These are phyloP conservation scores for Salvia sclarea DNA, from an alignment of 305 asterid species.

Conservation along the genomic window DNA sequence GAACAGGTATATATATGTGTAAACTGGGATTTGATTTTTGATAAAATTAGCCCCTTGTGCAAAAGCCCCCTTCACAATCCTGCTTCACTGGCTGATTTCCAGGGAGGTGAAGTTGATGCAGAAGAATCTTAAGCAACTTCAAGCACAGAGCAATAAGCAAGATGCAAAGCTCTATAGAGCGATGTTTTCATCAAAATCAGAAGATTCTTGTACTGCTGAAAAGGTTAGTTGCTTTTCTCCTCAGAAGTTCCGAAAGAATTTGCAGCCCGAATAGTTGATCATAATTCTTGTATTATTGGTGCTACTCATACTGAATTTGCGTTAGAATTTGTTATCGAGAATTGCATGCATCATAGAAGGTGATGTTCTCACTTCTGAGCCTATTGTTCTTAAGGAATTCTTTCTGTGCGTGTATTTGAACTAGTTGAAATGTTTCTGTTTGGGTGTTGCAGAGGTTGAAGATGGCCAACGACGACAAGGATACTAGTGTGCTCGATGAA, in stretches of 20 bases:
- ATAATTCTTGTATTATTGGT: not conserved
- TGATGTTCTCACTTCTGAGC: not conserved
- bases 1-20: constrained; percentile 49
- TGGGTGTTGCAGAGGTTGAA: constrained; percentile 35
- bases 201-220: constrained; percentile 41
- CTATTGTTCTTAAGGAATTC: not conserved
- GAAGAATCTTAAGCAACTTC: constrained; percentile 51
- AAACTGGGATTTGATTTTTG: not conserved
- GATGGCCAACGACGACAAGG: constrained; percentile 13
- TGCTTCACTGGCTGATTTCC: constrained; percentile 22
- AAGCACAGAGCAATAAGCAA: constrained; percentile 55
- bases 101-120: constrained; percentile 68
- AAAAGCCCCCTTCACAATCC: not conserved
- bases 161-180: constrained; percentile 62
- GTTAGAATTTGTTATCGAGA: not conserved
- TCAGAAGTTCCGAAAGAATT: not conserved
- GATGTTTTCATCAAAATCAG: constrained; percentile 49
- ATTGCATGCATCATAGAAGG: not conserved
- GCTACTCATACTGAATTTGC: not conserved
- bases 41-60: not conserved
- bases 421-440: not conserved
- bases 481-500: not conserved
- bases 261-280: not conserved
- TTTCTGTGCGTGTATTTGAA: not conserved
- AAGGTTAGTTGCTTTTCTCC: constrained; percentile 40